Evolutionary conservation across 202 grass and related monocot species (phyloP).

Genomic region (Saccharum hybrid): DNA sequence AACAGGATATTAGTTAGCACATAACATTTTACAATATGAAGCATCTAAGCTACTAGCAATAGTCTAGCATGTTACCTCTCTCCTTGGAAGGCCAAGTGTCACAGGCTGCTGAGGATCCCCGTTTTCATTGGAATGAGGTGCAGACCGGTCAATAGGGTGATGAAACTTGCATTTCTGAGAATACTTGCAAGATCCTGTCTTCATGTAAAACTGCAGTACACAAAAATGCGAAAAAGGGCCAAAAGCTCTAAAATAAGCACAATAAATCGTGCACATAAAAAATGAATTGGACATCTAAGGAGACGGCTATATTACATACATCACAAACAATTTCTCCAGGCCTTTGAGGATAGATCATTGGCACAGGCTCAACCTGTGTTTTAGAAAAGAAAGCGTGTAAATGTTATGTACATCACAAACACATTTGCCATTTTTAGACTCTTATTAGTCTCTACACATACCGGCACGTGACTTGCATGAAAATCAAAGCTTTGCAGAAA

Average conservation of each 20-base stretch:
- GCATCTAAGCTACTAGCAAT: not conserved
- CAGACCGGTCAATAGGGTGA: slow-evolving; percentile 71
- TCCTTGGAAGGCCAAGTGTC: slow-evolving; percentile 79
- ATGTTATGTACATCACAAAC: slow-evolving; percentile 10
- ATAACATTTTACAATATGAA: not conserved
- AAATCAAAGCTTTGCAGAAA: slow-evolving; percentile 67
- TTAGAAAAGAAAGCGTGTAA: slow-evolving; percentile 34
- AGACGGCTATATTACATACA: slow-evolving; percentile 55
- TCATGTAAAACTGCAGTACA: slow-evolving; percentile 89
- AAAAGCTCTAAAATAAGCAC: not conserved
- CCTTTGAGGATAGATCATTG: slow-evolving; percentile 79
- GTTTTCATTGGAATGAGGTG: slow-evolving; percentile 34
- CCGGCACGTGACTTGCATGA: slow-evolving; percentile 44
- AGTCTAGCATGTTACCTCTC: slow-evolving; percentile 64
- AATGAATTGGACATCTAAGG: slow-evolving; percentile 23
- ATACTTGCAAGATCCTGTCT: slow-evolving; percentile 87
- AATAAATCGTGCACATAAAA: not conserved
- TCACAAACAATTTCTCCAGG: slow-evolving; percentile 91
- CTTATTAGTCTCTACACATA: slow-evolving; percentile 37
- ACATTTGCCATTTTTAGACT: slow-evolving; percentile 8
- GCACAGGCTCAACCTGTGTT: slow-evolving; percentile 51
- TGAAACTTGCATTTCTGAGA: slow-evolving; percentile 90
- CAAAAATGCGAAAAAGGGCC: slow-evolving; percentile 22
- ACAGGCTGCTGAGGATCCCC: slow-evolving; percentile 45
- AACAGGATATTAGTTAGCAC: not conserved